These are phyloP conservation scores for Kwoniella dendrophila DNA, from an alignment of 768 basidiomycete genomes.

Conservation along the genomic window DNA sequence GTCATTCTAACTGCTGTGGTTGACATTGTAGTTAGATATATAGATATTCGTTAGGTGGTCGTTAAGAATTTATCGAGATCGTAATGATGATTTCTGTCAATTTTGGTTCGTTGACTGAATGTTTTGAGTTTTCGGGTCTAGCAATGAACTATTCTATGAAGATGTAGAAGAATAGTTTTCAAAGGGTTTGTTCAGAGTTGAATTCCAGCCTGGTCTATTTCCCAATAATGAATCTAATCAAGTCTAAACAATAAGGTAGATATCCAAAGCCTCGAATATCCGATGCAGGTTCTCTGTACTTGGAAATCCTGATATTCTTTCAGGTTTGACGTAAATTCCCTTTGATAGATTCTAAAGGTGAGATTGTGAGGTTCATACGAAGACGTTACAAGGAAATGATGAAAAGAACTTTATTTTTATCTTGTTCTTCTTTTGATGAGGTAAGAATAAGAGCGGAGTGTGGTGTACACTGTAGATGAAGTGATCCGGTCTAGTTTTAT, in stretches of 20 bases:
- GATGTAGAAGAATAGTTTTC: too few species aligned
- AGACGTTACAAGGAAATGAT: too few species aligned
- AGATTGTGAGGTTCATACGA: background rate
- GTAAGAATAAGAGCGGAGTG: too few species aligned
- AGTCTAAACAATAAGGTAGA: background rate
- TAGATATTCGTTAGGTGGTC: background rate
- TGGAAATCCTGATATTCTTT: background rate
- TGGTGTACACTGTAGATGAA: too few species aligned
- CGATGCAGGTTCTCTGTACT: background rate
- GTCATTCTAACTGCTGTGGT: constrained; percentile 21
- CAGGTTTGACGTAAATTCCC: background rate
- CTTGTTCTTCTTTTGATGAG: too few species aligned
- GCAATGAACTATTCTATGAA: too few species aligned
- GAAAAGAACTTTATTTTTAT: too few species aligned
- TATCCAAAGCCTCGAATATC: background rate
- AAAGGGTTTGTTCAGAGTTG: too few species aligned
- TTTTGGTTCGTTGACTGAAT: background rate
- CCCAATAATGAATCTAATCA: background rate
- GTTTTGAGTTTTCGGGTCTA: background rate
- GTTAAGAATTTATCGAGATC: background rate
- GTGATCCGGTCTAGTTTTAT: too few species aligned
- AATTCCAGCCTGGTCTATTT: background rate
- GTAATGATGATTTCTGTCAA: background rate
- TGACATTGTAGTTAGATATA: constrained; percentile 20
- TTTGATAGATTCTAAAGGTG: background rate